Conservation (phyloP, 805 yeast species). For the Brettanomyces naardenensis region DNA sequence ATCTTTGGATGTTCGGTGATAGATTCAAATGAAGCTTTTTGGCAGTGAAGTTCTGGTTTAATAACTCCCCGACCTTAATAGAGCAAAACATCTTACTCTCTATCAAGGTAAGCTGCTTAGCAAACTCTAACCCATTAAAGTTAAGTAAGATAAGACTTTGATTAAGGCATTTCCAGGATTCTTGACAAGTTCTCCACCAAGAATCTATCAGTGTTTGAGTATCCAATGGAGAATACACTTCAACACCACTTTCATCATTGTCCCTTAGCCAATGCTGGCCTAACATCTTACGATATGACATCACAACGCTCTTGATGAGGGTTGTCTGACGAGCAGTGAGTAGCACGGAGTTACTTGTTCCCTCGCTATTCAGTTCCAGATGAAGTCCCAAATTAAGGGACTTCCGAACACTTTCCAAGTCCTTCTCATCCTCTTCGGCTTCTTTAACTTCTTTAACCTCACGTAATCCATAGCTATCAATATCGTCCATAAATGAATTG, state of each 20-base stretch:
- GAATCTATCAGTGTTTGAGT: constrained; percentile 31
- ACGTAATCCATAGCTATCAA: constrained; percentile 24
- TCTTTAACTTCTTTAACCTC: constrained; percentile 14
- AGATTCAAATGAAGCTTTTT: constrained; percentile 49
- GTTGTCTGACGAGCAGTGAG: constrained; percentile 31
- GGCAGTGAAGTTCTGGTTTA: constrained; percentile 55
- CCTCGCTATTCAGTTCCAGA: constrained; percentile 19
- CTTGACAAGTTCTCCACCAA: constrained; percentile 46
- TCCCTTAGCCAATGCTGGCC: constrained; percentile 36
- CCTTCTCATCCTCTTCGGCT: constrained; percentile 2
- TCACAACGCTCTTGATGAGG: constrained; percentile 41
- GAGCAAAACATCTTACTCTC: constrained; percentile 61
- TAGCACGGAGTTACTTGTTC: constrained; percentile 7
- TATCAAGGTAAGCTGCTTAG: constrained; percentile 67
- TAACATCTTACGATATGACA: constrained; percentile 46
- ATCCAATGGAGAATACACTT: constrained; percentile 22
- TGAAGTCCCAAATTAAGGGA: constrained; percentile 22
- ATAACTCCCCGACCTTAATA: constrained; percentile 56
- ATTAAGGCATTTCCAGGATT: constrained; percentile 49
- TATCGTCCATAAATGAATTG: constrained; percentile 26
- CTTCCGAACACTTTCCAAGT: constrained; percentile 8
- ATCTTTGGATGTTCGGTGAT: constrained; percentile 56
- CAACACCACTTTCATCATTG: background rate
- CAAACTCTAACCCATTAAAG: constrained; percentile 64
- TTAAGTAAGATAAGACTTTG: constrained; percentile 46